phyloP scores from a whole-genome alignment of 345 rosid genomes.

The Brassica napus region DNA sequence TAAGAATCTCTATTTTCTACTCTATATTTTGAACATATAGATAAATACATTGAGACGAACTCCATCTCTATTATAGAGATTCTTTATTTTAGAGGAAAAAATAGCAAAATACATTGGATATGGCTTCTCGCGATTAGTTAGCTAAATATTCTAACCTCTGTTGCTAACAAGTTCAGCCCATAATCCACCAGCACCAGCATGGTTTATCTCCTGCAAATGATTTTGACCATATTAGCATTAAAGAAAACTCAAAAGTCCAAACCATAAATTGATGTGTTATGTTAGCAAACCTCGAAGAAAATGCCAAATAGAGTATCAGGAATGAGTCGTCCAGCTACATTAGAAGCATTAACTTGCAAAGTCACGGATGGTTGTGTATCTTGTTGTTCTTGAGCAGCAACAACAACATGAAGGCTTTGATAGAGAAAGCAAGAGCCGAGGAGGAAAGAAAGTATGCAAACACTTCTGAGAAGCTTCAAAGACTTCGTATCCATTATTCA shows the following conservation, averaged over 20 bases:
- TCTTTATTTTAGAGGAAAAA: no score
- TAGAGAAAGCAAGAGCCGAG: conserved; percentile 42
- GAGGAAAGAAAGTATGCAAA: conserved; percentile 46
- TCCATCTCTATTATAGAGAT: no score
- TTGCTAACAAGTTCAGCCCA: conserved; percentile 98
- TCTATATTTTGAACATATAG: no score
- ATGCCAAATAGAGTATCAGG: conserved; percentile 59
- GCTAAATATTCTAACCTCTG: conserved; percentile 53
- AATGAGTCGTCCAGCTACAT: conserved; percentile 46
- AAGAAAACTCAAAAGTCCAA: background rate
- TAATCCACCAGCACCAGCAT: conserved; percentile 97
- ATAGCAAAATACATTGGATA: no score
- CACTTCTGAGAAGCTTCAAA: conserved; percentile 40
- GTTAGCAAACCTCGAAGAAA: conserved; percentile 77
- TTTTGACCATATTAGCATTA: background rate
- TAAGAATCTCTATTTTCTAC: no score
- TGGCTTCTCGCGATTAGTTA: background rate
- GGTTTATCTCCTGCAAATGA: conserved; percentile 85
- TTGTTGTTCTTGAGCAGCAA: conserved; percentile 45
- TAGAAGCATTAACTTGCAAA: conserved; percentile 64
- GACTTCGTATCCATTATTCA: conserved; percentile 38
- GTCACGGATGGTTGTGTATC: conserved; percentile 45
- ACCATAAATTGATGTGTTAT: background rate
- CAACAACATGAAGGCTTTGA: conserved; percentile 52
- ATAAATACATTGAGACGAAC: no score